Evolutionary conservation across 129 eudicot species (phyloP).

Genomic region (Helianthus tuberosus): DNA sequence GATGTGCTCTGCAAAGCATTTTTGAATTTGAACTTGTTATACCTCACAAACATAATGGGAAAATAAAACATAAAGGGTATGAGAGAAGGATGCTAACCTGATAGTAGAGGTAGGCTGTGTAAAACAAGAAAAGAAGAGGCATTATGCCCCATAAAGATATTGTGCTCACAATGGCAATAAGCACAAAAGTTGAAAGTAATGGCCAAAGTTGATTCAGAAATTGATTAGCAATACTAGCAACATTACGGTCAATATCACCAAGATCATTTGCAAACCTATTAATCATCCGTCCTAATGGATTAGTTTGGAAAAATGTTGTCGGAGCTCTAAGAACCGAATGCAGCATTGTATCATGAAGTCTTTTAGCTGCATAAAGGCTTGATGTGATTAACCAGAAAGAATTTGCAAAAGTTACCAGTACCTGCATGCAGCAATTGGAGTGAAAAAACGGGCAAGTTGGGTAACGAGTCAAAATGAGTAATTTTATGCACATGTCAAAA

Average conservation of each 20-base stretch:
- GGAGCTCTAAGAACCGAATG: conserved; percentile 87
- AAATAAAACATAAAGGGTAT: conserved; percentile 14
- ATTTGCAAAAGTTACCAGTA: conserved; percentile 68
- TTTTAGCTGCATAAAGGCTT: conserved; percentile 87
- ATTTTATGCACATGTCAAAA: background rate
- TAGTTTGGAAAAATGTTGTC: conserved; percentile 88
- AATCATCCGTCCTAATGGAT: conserved; percentile 89
- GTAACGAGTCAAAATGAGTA: background rate
- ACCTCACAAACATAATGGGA: conserved; percentile 3
- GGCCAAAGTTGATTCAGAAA: conserved; percentile 76
- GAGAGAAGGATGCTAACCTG: conserved; percentile 57
- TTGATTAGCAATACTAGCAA: conserved; percentile 65
- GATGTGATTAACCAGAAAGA: conserved; percentile 94
- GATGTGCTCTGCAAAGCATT: conserved; percentile 80
- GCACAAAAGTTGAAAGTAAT: conserved; percentile 85
- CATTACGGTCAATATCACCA: conserved; percentile 90
- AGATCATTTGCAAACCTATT: conserved; percentile 94
- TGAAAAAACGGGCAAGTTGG: background rate
- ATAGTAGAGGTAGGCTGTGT: conserved; percentile 90
- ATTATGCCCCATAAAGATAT: conserved; percentile 95
- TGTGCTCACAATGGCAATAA: conserved; percentile 92
- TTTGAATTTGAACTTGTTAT: conserved; percentile 12
- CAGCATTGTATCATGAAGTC: conserved; percentile 81
- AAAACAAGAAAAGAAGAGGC: conserved; percentile 93
- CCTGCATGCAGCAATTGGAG: conserved; percentile 47